Conservation (phyloP, 352 stramenopile genomes). For the Albugo candida region DNA sequence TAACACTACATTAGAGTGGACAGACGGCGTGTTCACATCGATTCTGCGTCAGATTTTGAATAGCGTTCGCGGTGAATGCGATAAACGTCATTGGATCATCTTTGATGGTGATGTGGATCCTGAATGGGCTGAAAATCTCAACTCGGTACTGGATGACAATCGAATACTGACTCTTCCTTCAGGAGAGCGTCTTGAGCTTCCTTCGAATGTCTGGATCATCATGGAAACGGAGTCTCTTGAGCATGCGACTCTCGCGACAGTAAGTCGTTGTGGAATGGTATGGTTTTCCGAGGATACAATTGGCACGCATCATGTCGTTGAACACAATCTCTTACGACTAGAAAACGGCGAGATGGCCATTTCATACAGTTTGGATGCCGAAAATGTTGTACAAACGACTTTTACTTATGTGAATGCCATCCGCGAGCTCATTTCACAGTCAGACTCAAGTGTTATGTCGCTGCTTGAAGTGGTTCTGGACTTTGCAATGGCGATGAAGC, state of each 20-base stretch:
- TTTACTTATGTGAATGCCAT: conserved; percentile 46
- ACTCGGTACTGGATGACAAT: conserved; percentile 99
- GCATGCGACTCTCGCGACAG: conserved; percentile 97
- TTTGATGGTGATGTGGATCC: conserved; percentile 99
- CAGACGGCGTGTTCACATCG: conserved; percentile 97
- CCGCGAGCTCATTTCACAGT: conserved; percentile 24
- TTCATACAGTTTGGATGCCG: conserved; percentile 37
- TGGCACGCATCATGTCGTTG: conserved; percentile 80
- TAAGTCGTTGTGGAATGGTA: conserved; percentile 99
- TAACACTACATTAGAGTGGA: conserved; percentile 99
- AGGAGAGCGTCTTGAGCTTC: conserved; percentile 95
- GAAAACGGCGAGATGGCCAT: conserved; percentile 19
- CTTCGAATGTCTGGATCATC: conserved; percentile 98
- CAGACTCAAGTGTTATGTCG: conserved; percentile 26
- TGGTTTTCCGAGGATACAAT: conserved; percentile 97
- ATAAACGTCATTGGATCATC: conserved; percentile 96
- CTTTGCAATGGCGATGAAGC: conserved; percentile 74
- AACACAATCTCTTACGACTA: conserved; percentile 34
- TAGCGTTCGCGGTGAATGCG: conserved; percentile 93
- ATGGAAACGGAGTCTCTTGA: conserved; percentile 98
- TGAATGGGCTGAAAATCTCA: conserved; percentile 99
- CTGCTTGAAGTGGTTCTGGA: conserved; percentile 87
- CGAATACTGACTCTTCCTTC: conserved; percentile 97
- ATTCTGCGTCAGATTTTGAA: conserved; percentile 92
- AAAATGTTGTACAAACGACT: conserved; percentile 13